Evolutionary conservation across 257 asterid genomes (phyloP).

Genomic region (Eucommia ulmoides): DNA sequence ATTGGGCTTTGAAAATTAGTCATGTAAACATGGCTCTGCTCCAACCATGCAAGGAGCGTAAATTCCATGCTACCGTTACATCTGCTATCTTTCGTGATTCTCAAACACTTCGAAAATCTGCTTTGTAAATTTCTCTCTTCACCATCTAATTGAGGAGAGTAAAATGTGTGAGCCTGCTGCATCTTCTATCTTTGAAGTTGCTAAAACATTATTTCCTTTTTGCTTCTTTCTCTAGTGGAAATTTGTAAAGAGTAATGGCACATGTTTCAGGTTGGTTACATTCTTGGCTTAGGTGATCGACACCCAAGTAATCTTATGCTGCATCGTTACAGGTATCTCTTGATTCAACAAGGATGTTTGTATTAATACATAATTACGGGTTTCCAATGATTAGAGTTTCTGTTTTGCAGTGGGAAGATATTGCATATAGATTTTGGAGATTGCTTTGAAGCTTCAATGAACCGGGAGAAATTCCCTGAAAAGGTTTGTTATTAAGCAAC

Average conservation of each 20-base stretch:
- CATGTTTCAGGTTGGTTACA: slow-evolving; percentile 75
- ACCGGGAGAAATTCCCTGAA: slow-evolving; percentile 96
- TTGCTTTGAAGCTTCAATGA: slow-evolving; percentile 99
- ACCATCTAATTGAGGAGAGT: too few relatives aligned
- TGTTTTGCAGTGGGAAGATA: slow-evolving; percentile 81
- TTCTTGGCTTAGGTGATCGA: slow-evolving; percentile 97
- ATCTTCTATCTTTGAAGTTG: too few relatives aligned
- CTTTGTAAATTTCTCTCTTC: too few relatives aligned
- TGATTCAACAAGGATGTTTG: not conserved
- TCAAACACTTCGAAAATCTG: too few relatives aligned
- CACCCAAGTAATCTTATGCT: slow-evolving; percentile 99
- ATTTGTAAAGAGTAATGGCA: too few relatives aligned
- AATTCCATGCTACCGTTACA: too few relatives aligned
- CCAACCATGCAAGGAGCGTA: too few relatives aligned
- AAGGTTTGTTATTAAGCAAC: slow-evolving; percentile 38
- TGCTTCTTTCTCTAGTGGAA: not conserved
- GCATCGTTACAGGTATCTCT: slow-evolving; percentile 79
- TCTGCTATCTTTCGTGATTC: too few relatives aligned
- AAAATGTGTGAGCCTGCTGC: too few relatives aligned
- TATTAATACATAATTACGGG: not conserved
- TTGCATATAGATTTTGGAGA: slow-evolving; percentile 98
- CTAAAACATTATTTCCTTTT: too few relatives aligned
- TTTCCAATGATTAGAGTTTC: slow-evolving; percentile 41
- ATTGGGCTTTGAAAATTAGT: too few relatives aligned
- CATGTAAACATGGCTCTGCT: too few relatives aligned